These are phyloP conservation scores for Globisporangium middletonii DNA, from an alignment of 352 stramenopile species.

Conservation along the genomic window DNA sequence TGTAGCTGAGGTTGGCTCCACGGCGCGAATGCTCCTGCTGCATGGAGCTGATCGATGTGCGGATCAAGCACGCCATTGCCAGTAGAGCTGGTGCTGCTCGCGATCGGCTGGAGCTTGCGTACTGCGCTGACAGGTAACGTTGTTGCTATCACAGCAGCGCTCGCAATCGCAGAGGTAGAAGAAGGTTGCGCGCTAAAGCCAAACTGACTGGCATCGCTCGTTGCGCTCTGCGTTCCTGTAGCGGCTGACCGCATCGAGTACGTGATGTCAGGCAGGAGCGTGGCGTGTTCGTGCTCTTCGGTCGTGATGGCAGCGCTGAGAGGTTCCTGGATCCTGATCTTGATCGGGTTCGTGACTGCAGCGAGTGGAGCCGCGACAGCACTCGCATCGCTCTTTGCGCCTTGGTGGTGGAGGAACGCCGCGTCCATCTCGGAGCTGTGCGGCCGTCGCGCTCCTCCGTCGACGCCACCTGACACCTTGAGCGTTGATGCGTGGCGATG, in stretches of 20 bases:
- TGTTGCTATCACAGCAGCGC: no score
- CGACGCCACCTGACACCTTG: background rate
- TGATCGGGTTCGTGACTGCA: slow-evolving; percentile 4
- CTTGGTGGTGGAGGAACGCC: background rate
- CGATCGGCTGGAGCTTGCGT: slow-evolving; percentile 13
- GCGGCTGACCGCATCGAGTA: slow-evolving; percentile 10
- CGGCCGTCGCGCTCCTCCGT: background rate
- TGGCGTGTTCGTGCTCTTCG: slow-evolving; percentile 11
- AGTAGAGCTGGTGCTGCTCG: background rate
- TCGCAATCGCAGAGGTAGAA: no score
- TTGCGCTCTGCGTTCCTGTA: background rate
- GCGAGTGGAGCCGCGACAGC: background rate
- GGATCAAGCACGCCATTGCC: background rate
- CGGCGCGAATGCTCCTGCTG: background rate
- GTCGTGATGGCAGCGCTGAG: slow-evolving; percentile 7
- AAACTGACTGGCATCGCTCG: background rate
- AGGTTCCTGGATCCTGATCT: slow-evolving; percentile 11
- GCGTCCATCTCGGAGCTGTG: background rate
- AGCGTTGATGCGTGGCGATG: background rate
- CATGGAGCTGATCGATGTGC: background rate
- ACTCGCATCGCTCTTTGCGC: background rate
- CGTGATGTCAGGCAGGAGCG: slow-evolving; percentile 6
- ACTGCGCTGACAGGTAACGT: background rate
- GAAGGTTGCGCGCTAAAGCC: background rate
- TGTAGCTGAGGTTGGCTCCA: no score